phyloP scores from a whole-genome alignment of 352 stramenopile genomes.

The Stephanocyclus meneghinianus region DNA sequence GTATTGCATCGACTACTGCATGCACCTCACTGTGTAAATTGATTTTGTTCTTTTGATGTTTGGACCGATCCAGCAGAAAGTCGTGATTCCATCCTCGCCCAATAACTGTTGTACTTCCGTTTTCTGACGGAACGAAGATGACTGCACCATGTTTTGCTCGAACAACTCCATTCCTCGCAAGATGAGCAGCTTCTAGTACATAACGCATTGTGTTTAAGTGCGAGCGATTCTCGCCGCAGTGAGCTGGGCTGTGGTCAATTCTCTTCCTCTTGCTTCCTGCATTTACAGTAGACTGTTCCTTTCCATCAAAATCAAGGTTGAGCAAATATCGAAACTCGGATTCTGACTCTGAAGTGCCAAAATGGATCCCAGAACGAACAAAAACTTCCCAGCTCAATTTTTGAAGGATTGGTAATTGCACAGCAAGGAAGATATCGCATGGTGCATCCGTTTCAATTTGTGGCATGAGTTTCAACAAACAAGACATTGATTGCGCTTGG shows the following conservation, averaged over 20 bases:
- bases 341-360: constrained; percentile 11
- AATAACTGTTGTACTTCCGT: constrained; percentile 19
- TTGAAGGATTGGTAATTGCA: constrained; percentile 39
- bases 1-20: constrained; percentile 40
- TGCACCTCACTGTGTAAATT: constrained; percentile 46
- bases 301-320: constrained; percentile 15
- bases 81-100: constrained; percentile 51
- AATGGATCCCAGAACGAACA: constrained; percentile 20
- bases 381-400: constrained; percentile 25
- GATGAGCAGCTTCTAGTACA: constrained; percentile 44
- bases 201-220: constrained; percentile 7
- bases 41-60: constrained; percentile 47
- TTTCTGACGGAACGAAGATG: constrained; percentile 27
- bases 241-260: neutral
- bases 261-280: constrained; percentile 38
- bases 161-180: constrained; percentile 34
- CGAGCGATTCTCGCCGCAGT: neutral
- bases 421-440: constrained; percentile 33
- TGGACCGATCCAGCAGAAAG: constrained; percentile 8
- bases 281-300: neutral
- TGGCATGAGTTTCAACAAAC: constrained; percentile 23
- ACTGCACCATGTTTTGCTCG: constrained; percentile 47
- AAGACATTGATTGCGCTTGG: constrained; percentile 12
- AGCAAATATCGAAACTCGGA: constrained; percentile 22
- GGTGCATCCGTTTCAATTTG: constrained; percentile 16